A percentile compares a stretch with the other conserved stretches of the same genome.
Conservation (phyloP, 768 basidiomycete genomes). For the Hericium coralloides region DNA sequence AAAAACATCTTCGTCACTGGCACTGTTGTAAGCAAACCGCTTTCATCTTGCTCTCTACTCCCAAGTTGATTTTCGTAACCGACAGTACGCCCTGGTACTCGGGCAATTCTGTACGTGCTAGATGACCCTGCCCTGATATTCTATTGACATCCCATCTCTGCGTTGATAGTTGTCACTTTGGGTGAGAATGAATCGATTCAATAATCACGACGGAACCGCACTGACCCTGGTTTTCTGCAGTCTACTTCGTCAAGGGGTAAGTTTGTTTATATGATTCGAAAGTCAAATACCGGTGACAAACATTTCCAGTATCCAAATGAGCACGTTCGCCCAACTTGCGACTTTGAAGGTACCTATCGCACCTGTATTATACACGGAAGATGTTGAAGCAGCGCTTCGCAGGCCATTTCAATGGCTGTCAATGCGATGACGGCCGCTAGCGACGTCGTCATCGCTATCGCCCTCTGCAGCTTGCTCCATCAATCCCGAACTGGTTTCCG, state of each 20-base stretch:
- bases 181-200: too few species aligned
- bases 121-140: neutral
- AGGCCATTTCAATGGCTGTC: conserved; percentile 48
- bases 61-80: too few species aligned
- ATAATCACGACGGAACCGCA: neutral
- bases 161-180: too few species aligned
- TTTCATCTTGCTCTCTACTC: too few species aligned
- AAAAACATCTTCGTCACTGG: neutral
- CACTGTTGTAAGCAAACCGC: neutral
- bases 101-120: neutral
- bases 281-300: neutral
- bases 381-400: neutral
- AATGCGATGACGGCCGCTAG: conserved; percentile 42
- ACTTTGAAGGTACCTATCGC: neutral
- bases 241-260: neutral
- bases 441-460: conserved; percentile 41
- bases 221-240: neutral
- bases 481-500: conserved; percentile 45
- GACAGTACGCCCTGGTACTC: neutral
- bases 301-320: neutral
- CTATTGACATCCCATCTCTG: neutral
- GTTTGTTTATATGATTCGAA: neutral
- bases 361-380: too few species aligned
- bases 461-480: conserved; percentile 40
- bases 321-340: neutral